phyloP scores from a whole-genome alignment of 2,329 filamentous ascomycete species.

The Xylaria sp. region DNA sequence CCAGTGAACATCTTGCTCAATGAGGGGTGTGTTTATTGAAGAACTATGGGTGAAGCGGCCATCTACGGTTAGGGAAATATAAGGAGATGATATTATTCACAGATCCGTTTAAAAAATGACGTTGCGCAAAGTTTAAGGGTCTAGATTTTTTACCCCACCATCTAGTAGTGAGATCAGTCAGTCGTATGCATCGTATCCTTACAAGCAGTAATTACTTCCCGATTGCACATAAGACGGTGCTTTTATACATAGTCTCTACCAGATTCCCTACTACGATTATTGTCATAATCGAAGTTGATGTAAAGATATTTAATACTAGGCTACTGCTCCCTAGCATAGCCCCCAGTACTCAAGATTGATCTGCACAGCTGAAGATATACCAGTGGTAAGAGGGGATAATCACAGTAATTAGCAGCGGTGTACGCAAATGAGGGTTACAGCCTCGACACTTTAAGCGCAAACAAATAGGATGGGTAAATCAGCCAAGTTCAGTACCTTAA shows the following conservation, averaged over 20 bases:
- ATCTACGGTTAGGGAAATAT: conserved; percentile 3
- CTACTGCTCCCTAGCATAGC: background rate
- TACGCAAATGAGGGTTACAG: background rate
- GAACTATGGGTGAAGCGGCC: background rate
- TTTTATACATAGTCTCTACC: background rate
- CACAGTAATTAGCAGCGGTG: background rate
- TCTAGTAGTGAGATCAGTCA: conserved; percentile 7
- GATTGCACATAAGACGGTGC: background rate
- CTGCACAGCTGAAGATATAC: background rate
- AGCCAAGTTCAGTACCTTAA: conserved; percentile 1
- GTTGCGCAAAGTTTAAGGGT: conserved; percentile 23
- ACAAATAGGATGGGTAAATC: background rate
- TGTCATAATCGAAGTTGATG: background rate
- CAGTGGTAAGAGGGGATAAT: background rate
- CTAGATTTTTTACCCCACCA: conserved; percentile 28
- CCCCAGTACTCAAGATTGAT: background rate
- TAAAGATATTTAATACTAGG: background rate
- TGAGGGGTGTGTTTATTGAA: background rate
- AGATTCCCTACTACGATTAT: background rate
- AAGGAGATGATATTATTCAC: conserved; percentile 6
- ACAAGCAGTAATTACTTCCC: background rate
- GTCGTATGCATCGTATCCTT: background rate
- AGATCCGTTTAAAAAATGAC: conserved; percentile 23
- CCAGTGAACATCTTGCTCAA: conserved; percentile 85
- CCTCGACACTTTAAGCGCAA: background rate